Base-by-base conservation (phyloP, 148 eudicot genomes). In the Camellia lanceoleosa region DNA sequence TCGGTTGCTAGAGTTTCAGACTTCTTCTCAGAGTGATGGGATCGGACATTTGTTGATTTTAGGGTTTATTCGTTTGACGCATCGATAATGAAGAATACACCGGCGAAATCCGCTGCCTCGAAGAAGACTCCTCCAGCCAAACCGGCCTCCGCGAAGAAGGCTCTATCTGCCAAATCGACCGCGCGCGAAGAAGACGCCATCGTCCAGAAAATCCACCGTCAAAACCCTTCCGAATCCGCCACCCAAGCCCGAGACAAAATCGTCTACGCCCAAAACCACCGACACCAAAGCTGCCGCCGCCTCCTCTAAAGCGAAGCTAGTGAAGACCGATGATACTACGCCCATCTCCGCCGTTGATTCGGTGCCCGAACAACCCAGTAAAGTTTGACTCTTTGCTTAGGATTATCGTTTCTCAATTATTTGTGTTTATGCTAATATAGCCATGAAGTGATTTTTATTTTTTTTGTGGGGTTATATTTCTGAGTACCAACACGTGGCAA, bases 131-230 rank as follows among this genome's bases (percentile, higher is more conserved):
- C 38, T 30, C 38, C 38, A 30, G 38, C 38, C 38, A 30, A 30
- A 30, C 38, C 38, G 38, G 38, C 38, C 38, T 30, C 38, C 0
- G 38, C 1, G 38, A 30, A 30, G 95, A 91, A 88, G 78, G 90
- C 95, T 65, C 87, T 92, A 52, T 89, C 43, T 82, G 80, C 90
- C 0, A 89, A 89, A 86, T 68, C 92, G 47, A 78, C 87, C 10
- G 58, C 87, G n/a, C 3, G 83, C 71, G 15, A 90, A 87, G 85
- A 86, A 81, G 79, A 86, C 93, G 1, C 88, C 92, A 41, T 78
- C 86, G 80, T 51, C 89, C 42, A 86, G 78, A 66, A 88, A 86
- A 82, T 60, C 90, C 18, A 82, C 91, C 49, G 41, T 77, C 3
- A 91, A 84, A 86, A 71, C 85, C 52, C 81, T 85, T n/a, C 76